These are phyloP conservation scores for Suillus hirtellus DNA, from an alignment of 768 basidiomycete species.

Conservation along the genomic window DNA sequence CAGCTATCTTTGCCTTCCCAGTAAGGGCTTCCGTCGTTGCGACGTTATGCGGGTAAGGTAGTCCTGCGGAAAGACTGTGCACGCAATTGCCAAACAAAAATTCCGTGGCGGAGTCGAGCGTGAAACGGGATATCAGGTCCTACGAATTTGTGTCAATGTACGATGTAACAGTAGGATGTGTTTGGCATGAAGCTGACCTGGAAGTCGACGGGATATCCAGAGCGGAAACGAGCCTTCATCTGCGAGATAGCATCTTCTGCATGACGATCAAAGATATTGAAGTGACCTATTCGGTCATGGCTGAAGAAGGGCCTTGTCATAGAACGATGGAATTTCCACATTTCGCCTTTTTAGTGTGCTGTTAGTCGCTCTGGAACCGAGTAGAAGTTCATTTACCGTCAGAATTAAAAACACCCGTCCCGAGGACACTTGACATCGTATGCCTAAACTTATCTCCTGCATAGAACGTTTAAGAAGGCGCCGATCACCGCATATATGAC, in stretches of 20 bases:
- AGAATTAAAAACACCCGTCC: constrained; percentile 69
- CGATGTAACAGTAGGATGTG: constrained; percentile 2
- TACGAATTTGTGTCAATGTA: constrained; percentile 19
- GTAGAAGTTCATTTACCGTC: constrained; percentile 44
- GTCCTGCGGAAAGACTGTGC: constrained; percentile 47
- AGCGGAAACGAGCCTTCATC: constrained; percentile 48
- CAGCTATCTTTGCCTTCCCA: constrained; percentile 33
- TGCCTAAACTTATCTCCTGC: constrained; percentile 38
- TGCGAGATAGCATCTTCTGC: constrained; percentile 43
- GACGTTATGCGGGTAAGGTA: constrained; percentile 54
- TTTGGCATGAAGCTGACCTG: constrained; percentile 36
- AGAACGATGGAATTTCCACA: constrained; percentile 66
- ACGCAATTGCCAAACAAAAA: constrained; percentile 65
- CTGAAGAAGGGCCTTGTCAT: constrained; percentile 67
- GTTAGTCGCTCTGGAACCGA: not conserved
- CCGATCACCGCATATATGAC: not conserved
- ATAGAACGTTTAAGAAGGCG: not conserved
- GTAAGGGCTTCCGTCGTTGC: constrained; percentile 19
- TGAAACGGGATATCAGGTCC: constrained; percentile 63
- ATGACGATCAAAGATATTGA: constrained; percentile 60
- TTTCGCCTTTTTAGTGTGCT: constrained; percentile 37
- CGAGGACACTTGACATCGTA: constrained; percentile 50
- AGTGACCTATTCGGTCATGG: constrained; percentile 59
- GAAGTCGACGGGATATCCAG: constrained; percentile 58
- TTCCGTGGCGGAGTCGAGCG: constrained; percentile 65